Base-by-base conservation (phyloP, 2,329 filamentous ascomycete species). In the Curvularia verruculosa region DNA sequence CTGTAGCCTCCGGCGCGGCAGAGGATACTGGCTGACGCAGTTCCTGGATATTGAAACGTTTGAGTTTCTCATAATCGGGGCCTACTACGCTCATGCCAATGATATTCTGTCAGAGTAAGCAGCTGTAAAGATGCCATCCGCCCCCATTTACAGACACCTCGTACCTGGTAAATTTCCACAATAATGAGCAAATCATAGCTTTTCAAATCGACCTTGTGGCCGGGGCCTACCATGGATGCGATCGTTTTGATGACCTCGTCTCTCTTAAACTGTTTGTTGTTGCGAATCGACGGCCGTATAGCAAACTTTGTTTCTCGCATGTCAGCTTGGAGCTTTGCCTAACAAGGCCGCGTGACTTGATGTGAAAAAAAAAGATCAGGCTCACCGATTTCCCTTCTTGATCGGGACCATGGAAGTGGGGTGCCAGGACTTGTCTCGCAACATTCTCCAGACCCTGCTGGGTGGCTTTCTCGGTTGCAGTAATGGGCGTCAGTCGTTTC, bases 31-130 rank as follows among this genome's bases (percentile, higher is more conserved):
- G 80, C 56, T 81, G 80, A 64, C 89, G 90, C 23, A 94, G 83
- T 74, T 92, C 90, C 54, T 88, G 86, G 37, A 96, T 77, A 74
- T 95, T 95, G 78, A 87, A 94, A 64, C 86, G 85, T 78, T 91
- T 93, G 58, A 93, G 80, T 45, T 81, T 80, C 48, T 92, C 89
- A 82, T 88, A 95, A 69, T 91, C 86, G 13, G 85, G 82, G 59
- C 87, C 86, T 3, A 95, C 89, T 31, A 95, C 90, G 61, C 89
- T 91, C 80, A 95, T 88, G 21, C 91, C 90, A 68, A 88, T 89
- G 39, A 91, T 83, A 53, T 86, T 87, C 89, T 93, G 65, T 59
- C 41, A 10, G 19, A 52, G 55, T 72, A 40, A 75, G 68, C 58
- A 56, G 40, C 52, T 58, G 54, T 58, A 43, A 58, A 45, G 19